Evolutionary conservation across 257 asterid genomes (phyloP).

Genomic region (Nicotiana paniculata): DNA sequence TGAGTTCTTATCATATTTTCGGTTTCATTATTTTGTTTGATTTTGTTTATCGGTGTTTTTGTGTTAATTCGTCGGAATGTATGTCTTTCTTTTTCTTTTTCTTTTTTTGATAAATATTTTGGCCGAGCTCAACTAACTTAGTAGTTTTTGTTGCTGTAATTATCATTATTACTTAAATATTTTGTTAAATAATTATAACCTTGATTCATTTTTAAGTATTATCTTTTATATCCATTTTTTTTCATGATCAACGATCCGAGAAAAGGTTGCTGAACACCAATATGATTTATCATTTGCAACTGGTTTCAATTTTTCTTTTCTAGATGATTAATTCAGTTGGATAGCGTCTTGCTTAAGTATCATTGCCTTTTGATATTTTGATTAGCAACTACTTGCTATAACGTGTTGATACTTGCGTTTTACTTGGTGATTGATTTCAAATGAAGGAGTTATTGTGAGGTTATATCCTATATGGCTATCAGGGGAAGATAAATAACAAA

Average conservation of each 20-base stretch:
- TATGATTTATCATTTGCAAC: not conserved
- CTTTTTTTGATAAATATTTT: not conserved
- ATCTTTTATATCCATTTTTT: not conserved
- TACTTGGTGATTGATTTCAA: not conserved
- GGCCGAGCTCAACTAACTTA: not conserved
- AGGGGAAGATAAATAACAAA: not conserved
- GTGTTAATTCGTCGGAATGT: not conserved
- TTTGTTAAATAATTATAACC: not conserved
- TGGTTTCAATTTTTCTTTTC: not conserved
- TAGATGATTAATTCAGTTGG: not conserved
- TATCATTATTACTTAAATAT: not conserved
- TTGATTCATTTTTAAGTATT: not conserved
- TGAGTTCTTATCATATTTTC: slow-evolving; percentile 8
- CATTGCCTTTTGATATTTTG: not conserved
- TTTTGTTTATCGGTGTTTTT: not conserved
- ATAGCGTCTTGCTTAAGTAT: not conserved
- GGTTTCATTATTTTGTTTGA: not conserved
- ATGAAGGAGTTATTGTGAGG: not conserved
- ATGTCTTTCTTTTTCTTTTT: not conserved
- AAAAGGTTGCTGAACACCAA: not conserved
- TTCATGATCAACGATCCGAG: not conserved
- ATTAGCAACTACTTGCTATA: not conserved
- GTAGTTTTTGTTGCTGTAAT: not conserved
- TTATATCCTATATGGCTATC: not conserved
- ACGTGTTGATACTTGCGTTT: not conserved